Evolutionary conservation across 2,329 filamentous ascomycete species (phyloP).

Genomic region (Tolypocladium pustulatum): DNA sequence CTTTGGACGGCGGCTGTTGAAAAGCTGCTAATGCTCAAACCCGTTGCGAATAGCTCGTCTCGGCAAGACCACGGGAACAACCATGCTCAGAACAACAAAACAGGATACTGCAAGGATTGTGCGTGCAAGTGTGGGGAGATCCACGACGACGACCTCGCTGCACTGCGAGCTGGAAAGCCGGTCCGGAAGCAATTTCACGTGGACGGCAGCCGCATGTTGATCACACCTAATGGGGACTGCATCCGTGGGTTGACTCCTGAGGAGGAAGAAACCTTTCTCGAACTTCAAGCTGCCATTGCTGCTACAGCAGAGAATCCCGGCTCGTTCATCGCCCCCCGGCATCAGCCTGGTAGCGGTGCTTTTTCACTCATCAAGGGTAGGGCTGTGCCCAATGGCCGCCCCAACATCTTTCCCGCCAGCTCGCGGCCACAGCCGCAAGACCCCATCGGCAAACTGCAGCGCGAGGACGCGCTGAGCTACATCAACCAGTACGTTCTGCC

Average conservation of each 20-base stretch:
- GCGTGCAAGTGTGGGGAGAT: slow-evolving; percentile 29
- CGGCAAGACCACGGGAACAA: slow-evolving; percentile 14
- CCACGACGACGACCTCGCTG: slow-evolving; percentile 39
- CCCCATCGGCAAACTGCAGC: slow-evolving; percentile 53
- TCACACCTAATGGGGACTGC: slow-evolving; percentile 68
- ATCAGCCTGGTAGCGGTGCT: slow-evolving; percentile 41
- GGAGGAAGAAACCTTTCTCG: slow-evolving; percentile 60
- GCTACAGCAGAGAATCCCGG: slow-evolving; percentile 39
- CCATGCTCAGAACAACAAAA: slow-evolving; percentile 11
- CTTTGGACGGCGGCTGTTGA: slow-evolving; percentile 23
- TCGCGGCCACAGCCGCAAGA: slow-evolving; percentile 39
- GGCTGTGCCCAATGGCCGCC: slow-evolving; percentile 52
- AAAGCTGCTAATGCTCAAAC: slow-evolving; percentile 25
- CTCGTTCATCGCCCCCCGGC: slow-evolving; percentile 44
- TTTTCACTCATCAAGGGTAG: slow-evolving; percentile 55
- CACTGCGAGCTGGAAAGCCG: slow-evolving; percentile 43
- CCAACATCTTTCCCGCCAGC: slow-evolving; percentile 47
- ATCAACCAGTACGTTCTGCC: slow-evolving; percentile 61
- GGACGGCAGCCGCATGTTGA: slow-evolving; percentile 56
- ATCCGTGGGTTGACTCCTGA: slow-evolving; percentile 59
- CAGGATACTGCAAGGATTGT: slow-evolving; percentile 23
- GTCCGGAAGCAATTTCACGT: slow-evolving; percentile 48
- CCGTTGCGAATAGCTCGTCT: slow-evolving; percentile 18
- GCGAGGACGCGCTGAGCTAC: slow-evolving; percentile 55
- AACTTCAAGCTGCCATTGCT: slow-evolving; percentile 52